Evolutionary conservation across 2,329 filamentous ascomycete species (phyloP), one percentile per base, ranked within the genome.

Genomic region (Fusarium concolor): DNA sequence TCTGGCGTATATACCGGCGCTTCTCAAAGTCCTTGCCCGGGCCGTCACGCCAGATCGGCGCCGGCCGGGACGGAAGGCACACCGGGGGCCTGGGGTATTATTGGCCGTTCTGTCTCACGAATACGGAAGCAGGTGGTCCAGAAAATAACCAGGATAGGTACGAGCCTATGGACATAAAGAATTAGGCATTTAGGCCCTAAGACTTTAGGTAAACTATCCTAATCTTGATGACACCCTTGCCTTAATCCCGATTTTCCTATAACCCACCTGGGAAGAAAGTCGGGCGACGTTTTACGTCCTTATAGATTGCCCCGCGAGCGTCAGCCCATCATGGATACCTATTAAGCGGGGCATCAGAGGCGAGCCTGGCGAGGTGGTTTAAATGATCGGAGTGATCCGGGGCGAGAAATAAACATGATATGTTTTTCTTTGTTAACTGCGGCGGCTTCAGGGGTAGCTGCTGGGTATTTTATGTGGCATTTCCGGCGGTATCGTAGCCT

Each of bases 351-450:
- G 65, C 61, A 31, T 52, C 15, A 22, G 22, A 56, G 58, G 54
- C 52, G 33, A 35, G 33, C 33, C 31, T 17, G 15, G 33, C 33
- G 62, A 59, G 62, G 49, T 57, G 57, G 55, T 70, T 65, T 60
- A 52, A 57, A 60, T 62, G 55, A 47, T 73, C 71, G 71, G 71
- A 65, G 71, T 57, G 68, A 67, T 60, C 71, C 71, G 71, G 71
- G 52, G 49, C 41, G 59, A 60, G 38, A 42, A 41, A 50, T 35
- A 26, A 54, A 51, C 44, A 71, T 67, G 55, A 44, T 54, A 60
- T 56, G 47, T 68, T 64, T 60, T 43, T 41, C 10, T n/a, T 33
- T 41, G 24, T 54, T 35, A 18, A 53, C 62, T 51, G 53, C 31
- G 35, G 18, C 37, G 31, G 44, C 37, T 29, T 59, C 58, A 51